Conservation (phyloP, 768 basidiomycete genomes). For the Ramaria rubella region DNA sequence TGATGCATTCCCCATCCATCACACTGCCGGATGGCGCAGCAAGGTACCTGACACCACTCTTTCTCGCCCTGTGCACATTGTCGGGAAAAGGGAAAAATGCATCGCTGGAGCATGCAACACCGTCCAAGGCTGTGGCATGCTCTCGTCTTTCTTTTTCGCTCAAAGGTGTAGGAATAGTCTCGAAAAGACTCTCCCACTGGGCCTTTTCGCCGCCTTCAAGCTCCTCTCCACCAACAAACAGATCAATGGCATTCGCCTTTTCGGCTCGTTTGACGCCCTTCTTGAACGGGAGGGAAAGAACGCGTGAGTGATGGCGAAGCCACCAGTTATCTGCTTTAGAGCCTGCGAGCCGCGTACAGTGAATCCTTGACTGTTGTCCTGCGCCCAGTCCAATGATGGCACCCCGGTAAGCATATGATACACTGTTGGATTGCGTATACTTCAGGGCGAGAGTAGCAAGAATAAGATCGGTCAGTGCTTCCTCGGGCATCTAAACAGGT, state of each 20-base stretch:
- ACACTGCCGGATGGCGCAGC: constrained; percentile 91
- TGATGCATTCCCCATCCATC: constrained; percentile 96
- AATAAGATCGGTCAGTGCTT: constrained; percentile 84
- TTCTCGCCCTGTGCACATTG: constrained; percentile 88
- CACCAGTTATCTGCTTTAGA: constrained; percentile 99
- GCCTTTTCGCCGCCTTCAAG: constrained; percentile 83
- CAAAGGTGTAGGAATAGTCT: constrained; percentile 58
- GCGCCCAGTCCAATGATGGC: constrained; percentile 94
- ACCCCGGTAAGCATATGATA: constrained; percentile 89
- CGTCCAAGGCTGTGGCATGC: constrained; percentile 69
- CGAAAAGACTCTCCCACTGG: constrained; percentile 90
- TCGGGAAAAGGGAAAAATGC: constrained; percentile 99
- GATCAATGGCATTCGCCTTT: constrained; percentile 96
- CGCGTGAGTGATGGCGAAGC: constrained; percentile 94
- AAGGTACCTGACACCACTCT: constrained; percentile 89
- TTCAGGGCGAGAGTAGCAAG: constrained; percentile 96
- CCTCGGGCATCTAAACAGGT: constrained; percentile 53
- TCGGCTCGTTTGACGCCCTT: constrained; percentile 97
- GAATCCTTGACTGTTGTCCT: constrained; percentile 97
- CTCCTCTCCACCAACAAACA: constrained; percentile 86
- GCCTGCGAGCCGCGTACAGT: constrained; percentile 97
- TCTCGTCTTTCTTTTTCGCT: constrained; percentile 62
- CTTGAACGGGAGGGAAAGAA: constrained; percentile 90
- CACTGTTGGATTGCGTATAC: constrained; percentile 99
- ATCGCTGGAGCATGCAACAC: constrained; percentile 90